Conservation (phyloP, 306 rosid genomes). For the Vigna reflexopilosa region DNA sequence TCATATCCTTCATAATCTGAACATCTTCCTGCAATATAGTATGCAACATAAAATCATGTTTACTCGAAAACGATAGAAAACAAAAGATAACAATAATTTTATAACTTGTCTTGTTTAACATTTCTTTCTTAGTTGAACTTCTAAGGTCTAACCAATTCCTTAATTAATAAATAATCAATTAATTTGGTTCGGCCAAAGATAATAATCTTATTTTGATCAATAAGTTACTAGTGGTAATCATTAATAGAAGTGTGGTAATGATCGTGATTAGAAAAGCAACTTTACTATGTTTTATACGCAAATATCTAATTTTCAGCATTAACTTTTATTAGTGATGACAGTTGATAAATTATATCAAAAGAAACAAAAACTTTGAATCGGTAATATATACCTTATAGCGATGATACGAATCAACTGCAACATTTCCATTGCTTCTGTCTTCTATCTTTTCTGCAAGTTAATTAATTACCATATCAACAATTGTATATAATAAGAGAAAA, state of each 20-base stretch:
- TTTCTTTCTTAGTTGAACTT: no score
- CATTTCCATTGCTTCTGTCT: constrained; percentile 46
- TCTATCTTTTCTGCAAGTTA: constrained; percentile 46
- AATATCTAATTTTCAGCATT: neutral
- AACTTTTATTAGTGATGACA: neutral
- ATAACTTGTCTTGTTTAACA: no score
- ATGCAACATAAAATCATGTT: neutral
- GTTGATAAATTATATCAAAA: neutral
- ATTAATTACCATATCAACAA: neutral
- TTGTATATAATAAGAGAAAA: neutral
- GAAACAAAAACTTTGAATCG: neutral
- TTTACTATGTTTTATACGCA: neutral
- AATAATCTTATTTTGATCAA: no score
- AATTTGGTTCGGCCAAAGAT: no score
- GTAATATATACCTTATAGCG: constrained; percentile 46
- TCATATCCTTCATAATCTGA: constrained; percentile 63
- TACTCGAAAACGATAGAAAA: neutral
- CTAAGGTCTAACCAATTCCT: neutral
- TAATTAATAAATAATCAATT: neutral
- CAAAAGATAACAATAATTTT: no score
- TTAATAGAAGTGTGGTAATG: no score
- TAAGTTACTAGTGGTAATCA: no score
- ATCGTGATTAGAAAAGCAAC: no score
- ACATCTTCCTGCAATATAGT: constrained; percentile 58
- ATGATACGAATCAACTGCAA: constrained; percentile 50